These are phyloP conservation scores for Pelargonium myrrhifolium DNA, from an alignment of 441 rosid species.

Conservation along the genomic window DNA sequence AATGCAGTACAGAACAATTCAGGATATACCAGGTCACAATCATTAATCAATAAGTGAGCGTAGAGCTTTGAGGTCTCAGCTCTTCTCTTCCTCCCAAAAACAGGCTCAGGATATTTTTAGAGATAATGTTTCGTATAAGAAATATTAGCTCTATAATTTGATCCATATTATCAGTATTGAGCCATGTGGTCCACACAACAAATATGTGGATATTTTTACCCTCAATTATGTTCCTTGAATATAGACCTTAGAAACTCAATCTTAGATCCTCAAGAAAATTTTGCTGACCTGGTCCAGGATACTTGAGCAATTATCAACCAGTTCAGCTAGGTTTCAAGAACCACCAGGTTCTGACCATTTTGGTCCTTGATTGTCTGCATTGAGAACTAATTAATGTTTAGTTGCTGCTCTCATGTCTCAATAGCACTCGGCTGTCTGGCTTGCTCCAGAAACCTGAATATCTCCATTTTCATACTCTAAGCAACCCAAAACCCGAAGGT, in stretches of 20 bases:
- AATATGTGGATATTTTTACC: background rate
- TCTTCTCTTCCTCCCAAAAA: background rate
- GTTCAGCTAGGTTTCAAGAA: no score
- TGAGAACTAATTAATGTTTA: background rate
- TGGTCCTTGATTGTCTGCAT: background rate
- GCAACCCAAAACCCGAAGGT: background rate
- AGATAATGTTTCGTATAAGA: no score
- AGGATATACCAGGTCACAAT: background rate
- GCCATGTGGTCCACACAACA: background rate
- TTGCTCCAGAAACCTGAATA: background rate
- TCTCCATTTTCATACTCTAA: slow-evolving; percentile 1
- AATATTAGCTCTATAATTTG: background rate
- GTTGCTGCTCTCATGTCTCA: background rate
- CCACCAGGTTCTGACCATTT: background rate
- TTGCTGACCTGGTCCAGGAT: background rate
- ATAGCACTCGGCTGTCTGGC: background rate
- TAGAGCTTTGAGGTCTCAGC: background rate
- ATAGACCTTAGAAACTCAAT: slow-evolving; percentile 2
- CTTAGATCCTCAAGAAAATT: background rate
- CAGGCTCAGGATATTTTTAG: no score
- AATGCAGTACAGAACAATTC: background rate
- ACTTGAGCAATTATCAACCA: background rate
- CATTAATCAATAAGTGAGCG: background rate
- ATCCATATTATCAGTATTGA: slow-evolving; percentile 1
- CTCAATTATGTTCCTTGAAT: background rate